Conservation (phyloP, 495 filamentous ascomycete species). For the Penicillium salamii region DNA sequence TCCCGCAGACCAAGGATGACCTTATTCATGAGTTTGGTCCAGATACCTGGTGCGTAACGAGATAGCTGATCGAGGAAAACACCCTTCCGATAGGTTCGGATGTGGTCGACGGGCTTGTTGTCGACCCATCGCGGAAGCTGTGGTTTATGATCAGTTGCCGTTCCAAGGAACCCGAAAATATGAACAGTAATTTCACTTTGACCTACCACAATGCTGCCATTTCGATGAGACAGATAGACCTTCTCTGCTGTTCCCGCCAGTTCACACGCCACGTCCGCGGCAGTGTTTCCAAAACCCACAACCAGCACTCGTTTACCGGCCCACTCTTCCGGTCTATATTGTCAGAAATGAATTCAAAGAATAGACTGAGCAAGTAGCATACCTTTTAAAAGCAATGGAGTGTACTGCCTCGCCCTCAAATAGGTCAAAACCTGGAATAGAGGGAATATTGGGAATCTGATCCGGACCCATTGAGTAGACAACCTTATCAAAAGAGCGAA, state of each 20-base stretch:
- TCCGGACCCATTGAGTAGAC: slow-evolving; percentile 3
- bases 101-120: slow-evolving; percentile 1
- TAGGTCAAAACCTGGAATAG: slow-evolving; percentile 11
- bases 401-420: slow-evolving; percentile 27
- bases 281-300: slow-evolving; percentile 15
- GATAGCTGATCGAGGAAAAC: background rate
- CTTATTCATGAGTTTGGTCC: slow-evolving; percentile 1
- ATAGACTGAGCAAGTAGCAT: background rate
- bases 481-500: slow-evolving; percentile 2
- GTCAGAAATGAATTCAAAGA: background rate
- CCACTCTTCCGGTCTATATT: background rate
- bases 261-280: slow-evolving; percentile 26
- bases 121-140: background rate
- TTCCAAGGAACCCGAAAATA: background rate
- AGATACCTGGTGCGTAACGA: background rate
- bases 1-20: background rate
- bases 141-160: background rate
- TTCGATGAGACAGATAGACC: slow-evolving; percentile 31
- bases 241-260: slow-evolving; percentile 24
- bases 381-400: slow-evolving; percentile 21
- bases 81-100: background rate
- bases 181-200: too few species aligned
- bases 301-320: slow-evolving; percentile 8
- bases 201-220: slow-evolving; percentile 20
- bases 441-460: slow-evolving; percentile 11